Percentiles rank a stretch among this genome's conserved stretches.
Conservation (phyloP, 2,329 filamentous ascomycete species). For the Lasiodiplodia sp. region DNA sequence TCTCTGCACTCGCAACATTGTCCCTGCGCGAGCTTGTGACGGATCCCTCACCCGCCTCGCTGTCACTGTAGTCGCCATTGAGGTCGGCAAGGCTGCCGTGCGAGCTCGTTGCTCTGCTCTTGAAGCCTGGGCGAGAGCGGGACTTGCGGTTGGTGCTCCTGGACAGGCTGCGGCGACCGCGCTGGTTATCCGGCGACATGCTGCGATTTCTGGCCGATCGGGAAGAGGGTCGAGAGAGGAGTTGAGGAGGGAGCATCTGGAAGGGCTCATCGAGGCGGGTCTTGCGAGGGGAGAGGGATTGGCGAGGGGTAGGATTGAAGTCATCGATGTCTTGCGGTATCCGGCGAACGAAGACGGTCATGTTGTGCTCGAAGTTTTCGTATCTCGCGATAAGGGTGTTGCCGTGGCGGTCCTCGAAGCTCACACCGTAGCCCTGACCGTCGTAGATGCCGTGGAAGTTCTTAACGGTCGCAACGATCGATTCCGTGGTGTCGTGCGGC, state of each 20-base stretch:
- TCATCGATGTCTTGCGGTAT: slow-evolving; percentile 64
- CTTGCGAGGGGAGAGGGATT: slow-evolving; percentile 58
- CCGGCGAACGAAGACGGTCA: slow-evolving; percentile 91
- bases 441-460: slow-evolving; percentile 98
- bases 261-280: slow-evolving; percentile 69
- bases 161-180: slow-evolving; percentile 80
- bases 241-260: slow-evolving; percentile 69
- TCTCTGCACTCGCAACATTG: slow-evolving; percentile 91
- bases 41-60: slow-evolving; percentile 80
- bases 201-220: slow-evolving; percentile 78
- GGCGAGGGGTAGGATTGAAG: slow-evolving; percentile 56
- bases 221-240: slow-evolving; percentile 72
- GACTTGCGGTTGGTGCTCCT: slow-evolving; percentile 65
- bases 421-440: slow-evolving; percentile 69
- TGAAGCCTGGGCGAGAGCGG: slow-evolving; percentile 70
- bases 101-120: slow-evolving; percentile 70
- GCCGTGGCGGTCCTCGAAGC: slow-evolving; percentile 90
- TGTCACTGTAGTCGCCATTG: slow-evolving; percentile 82
- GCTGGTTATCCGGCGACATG: slow-evolving; percentile 72
- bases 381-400: slow-evolving; percentile 94
- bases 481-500: slow-evolving; percentile 94
- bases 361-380: slow-evolving; percentile 92
- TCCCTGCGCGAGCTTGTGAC: slow-evolving; percentile 77
- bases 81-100: slow-evolving; percentile 69
- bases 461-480: slow-evolving; percentile 97